phyloP scores from a whole-genome alignment of 78 protist genomes.

The Parvularia atlantis region DNA sequence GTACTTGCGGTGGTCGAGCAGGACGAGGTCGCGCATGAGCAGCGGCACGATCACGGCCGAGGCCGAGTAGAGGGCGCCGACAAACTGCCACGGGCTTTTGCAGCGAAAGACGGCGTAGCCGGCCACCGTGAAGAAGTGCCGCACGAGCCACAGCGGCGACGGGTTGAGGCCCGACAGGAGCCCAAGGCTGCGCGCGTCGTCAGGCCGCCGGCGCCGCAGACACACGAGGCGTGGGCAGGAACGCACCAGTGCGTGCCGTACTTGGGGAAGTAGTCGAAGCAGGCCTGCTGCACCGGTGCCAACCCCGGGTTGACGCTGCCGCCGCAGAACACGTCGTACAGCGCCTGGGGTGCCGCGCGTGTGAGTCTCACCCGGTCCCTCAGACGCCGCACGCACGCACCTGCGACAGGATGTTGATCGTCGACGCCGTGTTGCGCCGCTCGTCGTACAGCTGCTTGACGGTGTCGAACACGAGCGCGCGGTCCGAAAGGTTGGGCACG shows the following conservation, averaged over 20 bases:
- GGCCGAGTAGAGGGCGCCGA: too few species aligned
- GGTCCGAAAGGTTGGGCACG: neutral
- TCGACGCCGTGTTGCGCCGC: neutral
- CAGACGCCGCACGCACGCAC: too few species aligned
- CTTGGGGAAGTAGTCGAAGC: slow-evolving; percentile 39
- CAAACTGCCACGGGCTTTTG: too few species aligned
- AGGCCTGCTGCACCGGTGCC: slow-evolving; percentile 33
- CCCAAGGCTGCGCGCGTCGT: too few species aligned
- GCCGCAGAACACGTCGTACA: slow-evolving; percentile 16
- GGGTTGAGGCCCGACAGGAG: neutral
- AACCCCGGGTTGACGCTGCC: neutral
- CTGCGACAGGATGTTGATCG: slow-evolving; percentile 20
- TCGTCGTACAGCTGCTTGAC: neutral
- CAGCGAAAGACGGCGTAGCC: slow-evolving; percentile 10
- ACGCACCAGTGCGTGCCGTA: too few species aligned
- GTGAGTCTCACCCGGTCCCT: too few species aligned
- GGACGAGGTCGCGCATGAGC: too few species aligned
- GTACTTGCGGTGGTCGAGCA: too few species aligned
- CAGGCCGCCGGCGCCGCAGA: too few species aligned
- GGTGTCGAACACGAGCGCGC: neutral
- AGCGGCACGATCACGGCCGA: too few species aligned
- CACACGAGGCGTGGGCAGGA: too few species aligned
- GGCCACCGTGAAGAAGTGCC: slow-evolving; percentile 32
- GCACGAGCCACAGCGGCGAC: neutral
- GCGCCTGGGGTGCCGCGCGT: too few species aligned